A percentile compares a stretch with the other conserved stretches of the same genome.
These are phyloP conservation scores for Diaporthe caulivora DNA, from an alignment of 2,329 filamentous ascomycete genomes.

Conservation along the genomic window DNA sequence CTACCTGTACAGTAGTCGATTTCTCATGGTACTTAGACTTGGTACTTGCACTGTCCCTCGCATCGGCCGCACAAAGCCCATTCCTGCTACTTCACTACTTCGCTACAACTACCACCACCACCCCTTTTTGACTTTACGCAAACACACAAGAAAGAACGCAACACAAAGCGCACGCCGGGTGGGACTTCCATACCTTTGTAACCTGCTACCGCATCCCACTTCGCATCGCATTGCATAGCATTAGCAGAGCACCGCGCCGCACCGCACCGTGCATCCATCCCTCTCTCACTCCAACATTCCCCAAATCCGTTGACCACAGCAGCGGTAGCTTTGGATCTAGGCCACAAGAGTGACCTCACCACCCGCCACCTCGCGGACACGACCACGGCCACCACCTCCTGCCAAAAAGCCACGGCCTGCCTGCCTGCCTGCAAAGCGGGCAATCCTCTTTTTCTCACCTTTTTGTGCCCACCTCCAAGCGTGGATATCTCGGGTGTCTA, in stretches of 20 bases:
- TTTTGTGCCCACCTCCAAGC: conserved; percentile 7
- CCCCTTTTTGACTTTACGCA: neutral
- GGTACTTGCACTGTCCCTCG: conserved; percentile 25
- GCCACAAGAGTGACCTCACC: conserved; percentile 31
- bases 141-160: conserved; percentile 16
- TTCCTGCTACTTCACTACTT: neutral
- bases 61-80: neutral
- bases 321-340: conserved; percentile 29
- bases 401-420: conserved; percentile 10
- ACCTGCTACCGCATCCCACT: conserved; percentile 12
- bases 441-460: conserved; percentile 3
- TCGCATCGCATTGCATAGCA: conserved; percentile 16
- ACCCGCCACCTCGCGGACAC: conserved; percentile 19
- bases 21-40: conserved; percentile 20
- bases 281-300: conserved; percentile 31
- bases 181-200: neutral
- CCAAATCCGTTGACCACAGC: conserved; percentile 30
- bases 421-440: conserved; percentile 21
- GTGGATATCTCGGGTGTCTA: conserved; percentile 24
- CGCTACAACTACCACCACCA: neutral
- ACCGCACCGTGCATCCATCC: conserved; percentile 16
- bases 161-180: conserved; percentile 7
- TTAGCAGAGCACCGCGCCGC: neutral
- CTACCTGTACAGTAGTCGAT: conserved; percentile 27
- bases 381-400: conserved; percentile 11